Conservation (phyloP, 192 early-diverging fungal species). For the Entomortierella beljakovae region DNA sequence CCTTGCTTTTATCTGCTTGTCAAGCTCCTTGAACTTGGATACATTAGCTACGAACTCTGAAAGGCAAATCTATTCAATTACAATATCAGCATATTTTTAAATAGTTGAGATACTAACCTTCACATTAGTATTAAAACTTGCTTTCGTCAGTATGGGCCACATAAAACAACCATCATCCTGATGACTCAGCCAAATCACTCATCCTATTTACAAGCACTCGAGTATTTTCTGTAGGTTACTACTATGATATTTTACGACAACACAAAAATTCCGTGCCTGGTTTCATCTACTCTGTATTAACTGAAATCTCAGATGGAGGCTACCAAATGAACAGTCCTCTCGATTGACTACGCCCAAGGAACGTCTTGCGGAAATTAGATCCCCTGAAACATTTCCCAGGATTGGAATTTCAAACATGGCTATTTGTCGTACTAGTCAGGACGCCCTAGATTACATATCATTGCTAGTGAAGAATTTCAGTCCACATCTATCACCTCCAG, state of each 20-base stretch:
- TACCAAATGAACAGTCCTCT: neutral
- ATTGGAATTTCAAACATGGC: neutral
- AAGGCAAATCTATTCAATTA: neutral
- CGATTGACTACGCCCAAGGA: neutral
- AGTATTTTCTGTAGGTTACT: constrained; percentile 15
- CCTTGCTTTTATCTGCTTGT: constrained; percentile 1
- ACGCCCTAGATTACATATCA: constrained; percentile 3
- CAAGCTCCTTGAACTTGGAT: constrained; percentile 8
- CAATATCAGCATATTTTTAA: no score
- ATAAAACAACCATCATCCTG: constrained; percentile 3
- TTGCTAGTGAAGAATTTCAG: neutral
- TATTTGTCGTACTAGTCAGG: neutral
- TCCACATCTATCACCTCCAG: no score
- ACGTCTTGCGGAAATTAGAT: neutral
- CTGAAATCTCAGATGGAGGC: no score
- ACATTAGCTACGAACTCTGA: neutral
- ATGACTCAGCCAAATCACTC: constrained; percentile 8
- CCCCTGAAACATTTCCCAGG: neutral
- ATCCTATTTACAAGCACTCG: constrained; percentile 19
- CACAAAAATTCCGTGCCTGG: no score
- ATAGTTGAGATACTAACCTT: neutral
- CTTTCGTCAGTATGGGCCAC: constrained; percentile 1
- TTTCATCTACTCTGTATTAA: no score
- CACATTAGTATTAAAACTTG: constrained; percentile 4
- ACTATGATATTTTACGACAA: no score